These are phyloP conservation scores for Talaromyces islandicus DNA, from an alignment of 2,329 filamentous ascomycete genomes.

Conservation along the genomic window DNA sequence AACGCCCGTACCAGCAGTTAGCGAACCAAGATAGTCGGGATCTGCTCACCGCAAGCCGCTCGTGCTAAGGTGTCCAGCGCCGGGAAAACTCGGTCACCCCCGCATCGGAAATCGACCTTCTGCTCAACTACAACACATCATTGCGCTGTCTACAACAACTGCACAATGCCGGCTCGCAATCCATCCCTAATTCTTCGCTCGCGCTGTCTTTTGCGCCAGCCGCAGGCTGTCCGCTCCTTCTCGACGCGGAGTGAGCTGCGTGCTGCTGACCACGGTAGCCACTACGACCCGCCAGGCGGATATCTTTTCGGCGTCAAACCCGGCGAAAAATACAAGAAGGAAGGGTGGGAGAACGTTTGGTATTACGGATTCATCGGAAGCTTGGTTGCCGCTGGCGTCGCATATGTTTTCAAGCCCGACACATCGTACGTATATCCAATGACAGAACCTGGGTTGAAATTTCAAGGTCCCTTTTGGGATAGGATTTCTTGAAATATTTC, in stretches of 20 bases:
- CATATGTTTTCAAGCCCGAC: conserved; percentile 95
- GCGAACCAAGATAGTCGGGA: not conserved
- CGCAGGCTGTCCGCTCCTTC: conserved; percentile 33
- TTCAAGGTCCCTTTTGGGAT: not conserved
- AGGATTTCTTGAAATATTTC: not conserved
- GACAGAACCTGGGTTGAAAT: not conserved
- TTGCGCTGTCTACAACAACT: not conserved
- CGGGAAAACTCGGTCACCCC: conserved; percentile 5
- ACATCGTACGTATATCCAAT: conserved; percentile 70
- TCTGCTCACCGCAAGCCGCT: not conserved
- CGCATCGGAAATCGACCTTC: not conserved
- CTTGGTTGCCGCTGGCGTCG: conserved; percentile 65
- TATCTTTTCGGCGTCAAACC: conserved; percentile 95
- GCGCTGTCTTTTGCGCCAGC: conserved; percentile 31
- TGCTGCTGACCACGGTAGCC: conserved; percentile 57
- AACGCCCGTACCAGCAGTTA: not conserved
- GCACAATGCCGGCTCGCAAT: conserved; percentile 32
- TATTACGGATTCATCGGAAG: conserved; percentile 80
- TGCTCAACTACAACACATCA: not conserved
- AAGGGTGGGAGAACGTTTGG: conserved; percentile 90
- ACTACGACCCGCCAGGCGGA: conserved; percentile 84
- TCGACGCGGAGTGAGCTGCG: conserved; percentile 34
- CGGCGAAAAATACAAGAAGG: conserved; percentile 89
- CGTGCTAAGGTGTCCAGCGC: not conserved
- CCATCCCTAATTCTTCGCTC: conserved; percentile 34